phyloP scores from a whole-genome alignment of 345 rosid genomes.

The Murraya paniculata region DNA sequence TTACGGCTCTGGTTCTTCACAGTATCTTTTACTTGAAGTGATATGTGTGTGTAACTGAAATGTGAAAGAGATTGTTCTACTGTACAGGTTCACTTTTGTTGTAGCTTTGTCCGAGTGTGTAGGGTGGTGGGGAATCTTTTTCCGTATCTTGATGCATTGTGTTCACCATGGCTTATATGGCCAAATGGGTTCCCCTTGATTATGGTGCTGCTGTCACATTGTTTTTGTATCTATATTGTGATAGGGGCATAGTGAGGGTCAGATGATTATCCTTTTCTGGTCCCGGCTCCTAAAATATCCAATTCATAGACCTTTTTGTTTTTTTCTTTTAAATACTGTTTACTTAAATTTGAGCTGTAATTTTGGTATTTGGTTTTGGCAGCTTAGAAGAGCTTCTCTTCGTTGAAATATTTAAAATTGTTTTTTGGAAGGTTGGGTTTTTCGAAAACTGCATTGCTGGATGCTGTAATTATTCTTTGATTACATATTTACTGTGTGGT shows the following conservation, averaged over 20 bases:
- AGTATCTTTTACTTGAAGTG: not conserved
- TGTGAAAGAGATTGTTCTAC: not conserved
- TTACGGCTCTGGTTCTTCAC: not conserved
- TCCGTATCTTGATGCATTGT: slow-evolving; percentile 11
- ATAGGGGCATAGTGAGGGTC: not conserved
- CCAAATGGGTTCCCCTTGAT: slow-evolving; percentile 15
- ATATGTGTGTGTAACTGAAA: not conserved
- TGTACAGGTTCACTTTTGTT: not conserved
- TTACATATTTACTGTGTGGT: no score
- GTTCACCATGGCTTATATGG: slow-evolving; percentile 7
- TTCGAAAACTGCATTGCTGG: not conserved
- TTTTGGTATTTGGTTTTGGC: not conserved
- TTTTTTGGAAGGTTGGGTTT: not conserved
- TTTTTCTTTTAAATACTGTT: not conserved
- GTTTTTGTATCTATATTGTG: not conserved
- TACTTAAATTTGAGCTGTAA: not conserved
- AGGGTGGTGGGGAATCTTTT: not conserved
- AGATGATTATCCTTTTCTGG: not conserved
- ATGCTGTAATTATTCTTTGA: not conserved
- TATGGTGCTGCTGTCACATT: not conserved
- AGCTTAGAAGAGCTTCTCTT: not conserved
- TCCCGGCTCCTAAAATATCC: not conserved
- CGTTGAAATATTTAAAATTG: not conserved
- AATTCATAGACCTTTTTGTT: not conserved
- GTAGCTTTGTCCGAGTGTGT: not conserved